Percentiles rank a stretch among this genome's conserved stretches.
Evolutionary conservation across 176 grass and related monocot genomes (phyloP).

Genomic region (Urochloa ruziziensis): DNA sequence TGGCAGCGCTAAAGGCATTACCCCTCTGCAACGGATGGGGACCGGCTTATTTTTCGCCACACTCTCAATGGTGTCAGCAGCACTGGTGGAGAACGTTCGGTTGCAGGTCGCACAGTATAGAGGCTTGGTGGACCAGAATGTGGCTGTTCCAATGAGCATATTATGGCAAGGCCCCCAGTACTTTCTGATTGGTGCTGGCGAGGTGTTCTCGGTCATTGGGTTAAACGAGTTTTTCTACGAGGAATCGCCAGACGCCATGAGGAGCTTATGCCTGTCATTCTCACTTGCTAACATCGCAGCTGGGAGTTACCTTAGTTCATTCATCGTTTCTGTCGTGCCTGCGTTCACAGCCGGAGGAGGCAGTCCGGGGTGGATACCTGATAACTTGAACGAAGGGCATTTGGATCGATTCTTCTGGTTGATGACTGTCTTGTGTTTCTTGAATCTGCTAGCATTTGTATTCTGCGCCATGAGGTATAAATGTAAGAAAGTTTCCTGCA

Average conservation of each 20-base stretch:
- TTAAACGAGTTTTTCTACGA: slow-evolving; percentile 54
- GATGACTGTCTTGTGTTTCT: slow-evolving; percentile 34
- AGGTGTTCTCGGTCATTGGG: slow-evolving; percentile 55
- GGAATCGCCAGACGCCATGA: slow-evolving; percentile 55
- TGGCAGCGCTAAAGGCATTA: slow-evolving; percentile 40
- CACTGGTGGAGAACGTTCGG: slow-evolving; percentile 48
- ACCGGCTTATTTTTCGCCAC: slow-evolving; percentile 37
- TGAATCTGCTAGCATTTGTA: slow-evolving; percentile 43
- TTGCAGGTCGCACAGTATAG: slow-evolving; percentile 11
- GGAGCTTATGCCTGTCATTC: slow-evolving; percentile 47
- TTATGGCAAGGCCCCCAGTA: slow-evolving; percentile 63
- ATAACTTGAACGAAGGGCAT: slow-evolving; percentile 61
- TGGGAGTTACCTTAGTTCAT: slow-evolving; percentile 50
- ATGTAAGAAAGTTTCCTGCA: slow-evolving; percentile 10
- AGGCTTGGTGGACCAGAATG: slow-evolving; percentile 19
- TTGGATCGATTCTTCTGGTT: slow-evolving; percentile 62
- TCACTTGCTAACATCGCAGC: slow-evolving; percentile 30
- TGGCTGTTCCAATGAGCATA: slow-evolving; percentile 48
- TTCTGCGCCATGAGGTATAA: slow-evolving; percentile 49
- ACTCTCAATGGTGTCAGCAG: slow-evolving; percentile 48
- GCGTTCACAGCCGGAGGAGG: slow-evolving; percentile 43
- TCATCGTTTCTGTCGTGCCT: slow-evolving; percentile 48
- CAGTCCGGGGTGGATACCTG: slow-evolving; percentile 57
- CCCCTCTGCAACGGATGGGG: slow-evolving; percentile 48
- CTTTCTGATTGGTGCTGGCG: slow-evolving; percentile 38